A percentile compares a stretch with the other conserved stretches of the same genome.
phyloP scores from a whole-genome alignment of 2,329 filamentous ascomycete species.

The Microsporum audouinii region DNA sequence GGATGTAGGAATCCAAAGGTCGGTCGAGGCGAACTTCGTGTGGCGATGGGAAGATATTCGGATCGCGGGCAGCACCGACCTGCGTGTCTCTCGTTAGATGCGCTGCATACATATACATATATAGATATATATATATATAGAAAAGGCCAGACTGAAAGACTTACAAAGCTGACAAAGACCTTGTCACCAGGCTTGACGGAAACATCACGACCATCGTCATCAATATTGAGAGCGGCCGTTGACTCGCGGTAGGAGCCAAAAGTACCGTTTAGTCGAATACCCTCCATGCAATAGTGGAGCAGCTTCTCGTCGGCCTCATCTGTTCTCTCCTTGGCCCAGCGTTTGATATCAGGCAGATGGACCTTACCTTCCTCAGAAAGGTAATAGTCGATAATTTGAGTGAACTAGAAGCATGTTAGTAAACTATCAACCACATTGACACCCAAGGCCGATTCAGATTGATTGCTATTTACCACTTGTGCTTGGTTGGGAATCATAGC shows the following conservation, averaged over 20 bases:
- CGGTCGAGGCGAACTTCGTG: constrained; percentile 36
- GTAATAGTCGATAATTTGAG: constrained; percentile 36
- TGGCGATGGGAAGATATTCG: constrained; percentile 28
- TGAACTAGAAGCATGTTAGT: constrained; percentile 45
- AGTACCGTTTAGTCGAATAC: constrained; percentile 34
- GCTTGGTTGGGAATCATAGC: constrained; percentile 57
- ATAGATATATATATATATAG: not conserved
- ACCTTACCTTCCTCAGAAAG: constrained; percentile 31
- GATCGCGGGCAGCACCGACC: constrained; percentile 27
- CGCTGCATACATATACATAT: constrained; percentile 41
- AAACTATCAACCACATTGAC: constrained; percentile 23
- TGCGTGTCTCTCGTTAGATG: constrained; percentile 46
- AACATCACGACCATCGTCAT: constrained; percentile 30
- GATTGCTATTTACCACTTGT: constrained; percentile 16
- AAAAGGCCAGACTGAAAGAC: constrained; percentile 42
- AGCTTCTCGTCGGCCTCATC: constrained; percentile 20
- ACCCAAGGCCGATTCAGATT: constrained; percentile 33
- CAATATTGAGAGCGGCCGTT: constrained; percentile 27
- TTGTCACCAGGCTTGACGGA: constrained; percentile 35
- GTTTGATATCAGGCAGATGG: constrained; percentile 37
- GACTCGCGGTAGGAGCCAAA: constrained; percentile 45
- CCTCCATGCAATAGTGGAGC: constrained; percentile 19
- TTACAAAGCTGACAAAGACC: constrained; percentile 47
- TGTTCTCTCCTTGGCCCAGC: constrained; percentile 26
- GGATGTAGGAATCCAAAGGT: constrained; percentile 30